Evolutionary conservation across 106 monocot species (phyloP), one percentile per base, ranked within the genome.

Genomic region (Dioscorea alata): DNA sequence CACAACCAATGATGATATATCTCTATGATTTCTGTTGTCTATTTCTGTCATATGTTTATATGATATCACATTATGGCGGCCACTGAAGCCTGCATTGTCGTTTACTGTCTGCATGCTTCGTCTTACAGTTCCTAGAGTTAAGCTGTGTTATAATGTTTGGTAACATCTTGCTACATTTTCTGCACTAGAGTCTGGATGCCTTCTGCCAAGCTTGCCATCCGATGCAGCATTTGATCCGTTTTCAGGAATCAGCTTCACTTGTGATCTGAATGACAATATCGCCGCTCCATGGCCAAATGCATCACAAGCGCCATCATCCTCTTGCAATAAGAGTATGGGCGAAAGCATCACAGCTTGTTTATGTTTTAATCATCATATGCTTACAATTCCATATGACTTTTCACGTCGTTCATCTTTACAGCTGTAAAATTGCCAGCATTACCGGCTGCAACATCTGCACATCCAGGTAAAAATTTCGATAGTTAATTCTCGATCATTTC

Each of bases 261-360:
- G 97, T 69, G 97, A 97, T 81, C 75, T 97, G 59, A 97, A 97
- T 79, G 97, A 97, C 72, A 97, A 97, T 71, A 97, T 97, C 77
- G 92, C 97, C 18, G 97, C 97, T 76, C 97, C 97, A 24, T 97
- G 97, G 97, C 92, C 92, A 24, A 85, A 92, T 64, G 74, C 81
- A 53, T 70, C 79, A 71, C 71, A 76, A 57, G 52, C 69, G 33
- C 23, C 91, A 23, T 90, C 92, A 14, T 81, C 81, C 25, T 71
- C 81, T 8, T 76, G 81, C 72, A 76, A 89, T 68, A 92, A 92
- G 70, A 78, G 96, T 97, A 96, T 71, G 81, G 34, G 21, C n/a
- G 22, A 61, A 22, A 23, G 12, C 21, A 25, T 73, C 16, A 22
- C 15, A 54, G 13, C 15, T 15, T 54, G 12, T 16, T 54, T 18